phyloP scores from a whole-genome alignment of 192 early-diverging fungal species.

The Geranomyces michiganensis region DNA sequence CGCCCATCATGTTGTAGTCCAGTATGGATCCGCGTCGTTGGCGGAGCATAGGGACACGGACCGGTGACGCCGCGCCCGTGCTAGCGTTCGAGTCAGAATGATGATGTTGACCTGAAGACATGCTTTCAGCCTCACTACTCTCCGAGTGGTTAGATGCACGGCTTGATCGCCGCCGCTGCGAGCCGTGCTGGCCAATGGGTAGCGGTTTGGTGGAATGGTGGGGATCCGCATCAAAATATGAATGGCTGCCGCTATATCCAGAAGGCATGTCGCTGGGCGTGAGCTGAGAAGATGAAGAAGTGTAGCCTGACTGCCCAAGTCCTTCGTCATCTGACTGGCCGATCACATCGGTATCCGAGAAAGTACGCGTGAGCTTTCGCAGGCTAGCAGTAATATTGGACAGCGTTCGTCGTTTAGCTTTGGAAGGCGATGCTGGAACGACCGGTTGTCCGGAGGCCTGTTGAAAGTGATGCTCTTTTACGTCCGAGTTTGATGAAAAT shows the following conservation, averaged over 20 bases:
- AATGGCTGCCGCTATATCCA: neutral
- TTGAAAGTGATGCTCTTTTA: neutral
- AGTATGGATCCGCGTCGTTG: slow-evolving; percentile 3
- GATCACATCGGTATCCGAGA: slow-evolving; percentile 26
- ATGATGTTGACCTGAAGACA: neutral
- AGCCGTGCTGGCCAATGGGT: neutral
- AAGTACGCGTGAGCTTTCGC: slow-evolving; percentile 31
- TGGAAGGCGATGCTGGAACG: slow-evolving; percentile 6
- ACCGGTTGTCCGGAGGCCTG: neutral
- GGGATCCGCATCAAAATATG: slow-evolving; percentile 5
- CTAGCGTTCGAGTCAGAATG: slow-evolving; percentile 17
- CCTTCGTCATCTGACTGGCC: neutral
- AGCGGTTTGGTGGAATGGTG: slow-evolving; percentile 15
- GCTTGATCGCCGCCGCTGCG: slow-evolving; percentile 22
- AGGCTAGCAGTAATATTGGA: slow-evolving; percentile 37
- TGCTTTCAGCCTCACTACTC: slow-evolving; percentile 4
- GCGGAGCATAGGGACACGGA: slow-evolving; percentile 6
- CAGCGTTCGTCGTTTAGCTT: slow-evolving; percentile 31
- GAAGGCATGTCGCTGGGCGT: neutral
- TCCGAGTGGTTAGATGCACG: slow-evolving; percentile 20
- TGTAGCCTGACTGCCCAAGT: neutral
- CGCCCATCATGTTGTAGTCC: slow-evolving; percentile 15
- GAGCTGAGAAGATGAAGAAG: no score
- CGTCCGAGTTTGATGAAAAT: neutral
- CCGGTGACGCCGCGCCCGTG: slow-evolving; percentile 9